A percentile compares a stretch with the other conserved stretches of the same genome.
These are phyloP conservation scores for Mortierella sp. DNA, from an alignment of 371 early-diverging fungal species.

Conservation along the genomic window DNA sequence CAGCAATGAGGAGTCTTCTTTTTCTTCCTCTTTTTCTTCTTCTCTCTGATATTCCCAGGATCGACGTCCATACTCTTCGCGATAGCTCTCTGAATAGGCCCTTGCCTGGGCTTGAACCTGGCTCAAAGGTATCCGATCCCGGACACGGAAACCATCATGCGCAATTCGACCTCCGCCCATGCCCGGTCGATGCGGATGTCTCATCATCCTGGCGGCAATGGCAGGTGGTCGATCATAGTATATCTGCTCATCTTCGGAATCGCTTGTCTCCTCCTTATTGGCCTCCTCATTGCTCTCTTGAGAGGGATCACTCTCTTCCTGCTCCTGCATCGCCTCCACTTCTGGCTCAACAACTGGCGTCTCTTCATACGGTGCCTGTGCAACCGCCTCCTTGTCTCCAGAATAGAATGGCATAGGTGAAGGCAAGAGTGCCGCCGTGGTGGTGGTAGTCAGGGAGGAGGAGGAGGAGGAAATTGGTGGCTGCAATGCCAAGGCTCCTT, in stretches of 20 bases:
- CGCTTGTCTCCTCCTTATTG: too few species aligned
- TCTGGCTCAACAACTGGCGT: too few species aligned
- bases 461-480: too few species aligned
- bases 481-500: too few species aligned
- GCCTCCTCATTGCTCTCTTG: too few species aligned
- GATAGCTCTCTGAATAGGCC: slow-evolving; percentile 27
- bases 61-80: slow-evolving; percentile 4
- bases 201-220: slow-evolving; percentile 33
- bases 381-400: too few species aligned
- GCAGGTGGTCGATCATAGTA: slow-evolving; percentile 20
- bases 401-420: too few species aligned
- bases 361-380: too few species aligned
- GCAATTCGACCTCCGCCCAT: slow-evolving; percentile 11
- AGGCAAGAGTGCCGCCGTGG: too few species aligned
- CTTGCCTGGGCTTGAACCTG: slow-evolving; percentile 33
- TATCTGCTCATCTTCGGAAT: neutral
- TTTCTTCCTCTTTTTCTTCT: neutral
- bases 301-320: too few species aligned
- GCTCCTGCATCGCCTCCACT: too few species aligned
- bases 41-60: neutral
- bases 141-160: slow-evolving; percentile 19
- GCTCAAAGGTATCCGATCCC: slow-evolving; percentile 20
- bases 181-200: slow-evolving; percentile 25
- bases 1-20: neutral
- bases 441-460: too few species aligned